Evolutionary conservation across 1,139 yeast species (phyloP), one percentile per base, ranked within the genome.

Genomic region (Nematodospora anomalae): DNA sequence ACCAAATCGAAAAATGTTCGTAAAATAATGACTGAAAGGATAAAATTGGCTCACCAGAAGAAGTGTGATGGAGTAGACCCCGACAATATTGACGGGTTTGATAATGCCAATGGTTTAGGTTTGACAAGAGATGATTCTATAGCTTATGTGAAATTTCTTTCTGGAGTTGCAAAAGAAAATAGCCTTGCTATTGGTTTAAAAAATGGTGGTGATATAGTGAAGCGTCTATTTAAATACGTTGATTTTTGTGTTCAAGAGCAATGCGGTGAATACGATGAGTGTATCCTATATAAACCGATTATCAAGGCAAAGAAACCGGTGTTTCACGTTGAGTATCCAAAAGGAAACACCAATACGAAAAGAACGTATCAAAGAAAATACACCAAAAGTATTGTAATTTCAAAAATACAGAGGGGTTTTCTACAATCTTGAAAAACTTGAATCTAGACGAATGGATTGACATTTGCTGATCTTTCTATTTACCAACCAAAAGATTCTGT

Each of bases 401-500:
- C 22, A 32, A 36, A 13, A 16, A 18, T 1, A 40, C 49, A 6
- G 23, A 27, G 6, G 49, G 46, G 11, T 54, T 52, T 25, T 49
- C 52, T 3, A 44, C 48, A 7, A 52, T 54, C n/a, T 28, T 54
- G 16, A 55, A 53, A 34, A 53, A 53, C 33, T 38, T 50, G 45
- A 32, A 49, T 30, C 41, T 53, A 11, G 54, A 52, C 28, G 35
- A 34, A 20, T 51, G 55, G 54, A 28, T 52, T 4, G 28, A 33
- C 20, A 22, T 28, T 8, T 33, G 36, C 20, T 20, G 16, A 13
- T 16, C 33, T 40, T 16, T 3, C 15, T 14, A 25, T 21, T 47
- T 47, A 78, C 83, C 82, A 79, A 0, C 80, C 80, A 53, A 76
- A 80, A 21, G 71, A 56, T 47, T 80, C 85, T 1, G 81, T 74